Base-by-base conservation (phyloP, 1,284 basidiomycete species). In the Boletus mariae region DNA sequence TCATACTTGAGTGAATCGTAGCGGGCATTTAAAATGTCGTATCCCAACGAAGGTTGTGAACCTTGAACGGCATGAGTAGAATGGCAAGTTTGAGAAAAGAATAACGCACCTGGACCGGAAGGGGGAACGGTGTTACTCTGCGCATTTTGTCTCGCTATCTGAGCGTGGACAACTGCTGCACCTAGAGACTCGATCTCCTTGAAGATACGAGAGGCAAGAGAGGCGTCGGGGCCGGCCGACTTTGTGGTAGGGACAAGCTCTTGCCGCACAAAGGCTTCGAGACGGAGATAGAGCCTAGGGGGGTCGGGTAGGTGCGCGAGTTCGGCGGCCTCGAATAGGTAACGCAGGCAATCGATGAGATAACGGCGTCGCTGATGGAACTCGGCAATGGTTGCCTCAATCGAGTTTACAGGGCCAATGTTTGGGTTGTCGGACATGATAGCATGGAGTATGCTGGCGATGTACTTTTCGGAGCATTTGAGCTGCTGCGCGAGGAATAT, bases 401-500 rank as follows among this genome's bases (percentile, higher is more conserved):
- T 73, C 47, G 75, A 80, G 49, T 73, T 73, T 4, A 82, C 75
- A 7, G 80, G 71, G 11, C 71, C 73, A 12, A 85, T 71, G 57
- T 88, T 89, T 1, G 86, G 85, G 61, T 85, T 83, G 56, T 78
- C 72, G 3, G 77, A 62, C 70, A 84, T 83, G 43, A 87, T 76
- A 26, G 77, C 71, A 53, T 87, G 80, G 37, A 92, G 75, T n/a
- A 92, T 75, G 13, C 75, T 75, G 1, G 90, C 85, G 48, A 84
- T 71, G 66, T 88, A 83, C 59, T 83, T 81, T 71, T 94, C 90
- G 5, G 90, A 92, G 59, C 82, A 84, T 61, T 82, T 77, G 51
- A 94, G 82, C 54, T 90, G 82, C 62, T 87, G 81, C 0, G 90
- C 82, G 49, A 92, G 78, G 68, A 90, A 90, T 54, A 85, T 67